Percentiles rank a stretch among this genome's conserved stretches.
phyloP scores from a whole-genome alignment of 1,284 basidiomycete species.

The Entoloma clypeatum region DNA sequence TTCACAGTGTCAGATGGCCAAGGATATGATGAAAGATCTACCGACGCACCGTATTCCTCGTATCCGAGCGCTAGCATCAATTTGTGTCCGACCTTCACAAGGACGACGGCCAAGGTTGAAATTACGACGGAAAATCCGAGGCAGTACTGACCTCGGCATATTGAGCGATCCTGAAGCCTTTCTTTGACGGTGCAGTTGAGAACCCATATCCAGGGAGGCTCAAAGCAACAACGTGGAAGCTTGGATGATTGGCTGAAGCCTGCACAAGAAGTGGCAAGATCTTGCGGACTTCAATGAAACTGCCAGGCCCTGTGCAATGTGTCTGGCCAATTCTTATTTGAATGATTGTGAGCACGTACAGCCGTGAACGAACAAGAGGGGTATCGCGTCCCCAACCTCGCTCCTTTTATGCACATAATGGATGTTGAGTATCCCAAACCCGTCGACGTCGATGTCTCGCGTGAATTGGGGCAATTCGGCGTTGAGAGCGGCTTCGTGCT shows the following conservation, averaged over 20 bases:
- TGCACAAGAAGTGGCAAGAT: constrained; percentile 46
- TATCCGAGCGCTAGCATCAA: constrained; percentile 46
- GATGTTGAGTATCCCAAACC: constrained; percentile 40
- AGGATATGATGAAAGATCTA: not conserved
- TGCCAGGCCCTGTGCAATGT: constrained; percentile 49
- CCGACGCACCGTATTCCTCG: constrained; percentile 39
- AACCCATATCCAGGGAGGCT: constrained; percentile 52
- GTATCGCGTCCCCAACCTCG: constrained; percentile 39
- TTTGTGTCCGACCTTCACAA: constrained; percentile 38
- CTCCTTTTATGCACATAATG: constrained; percentile 53
- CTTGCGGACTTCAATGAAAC: constrained; percentile 53
- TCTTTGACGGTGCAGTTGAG: constrained; percentile 38
- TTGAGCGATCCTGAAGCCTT: constrained; percentile 27
- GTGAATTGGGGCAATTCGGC: constrained; percentile 47
- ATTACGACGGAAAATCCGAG: not conserved
- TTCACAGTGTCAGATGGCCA: not conserved
- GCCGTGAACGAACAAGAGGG: constrained; percentile 52
- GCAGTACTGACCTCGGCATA: constrained; percentile 35
- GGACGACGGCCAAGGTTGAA: not conserved
- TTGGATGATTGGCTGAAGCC: constrained; percentile 41
- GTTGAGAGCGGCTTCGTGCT: constrained; percentile 42
- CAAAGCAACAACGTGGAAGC: constrained; percentile 53
- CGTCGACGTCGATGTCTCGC: constrained; percentile 41
- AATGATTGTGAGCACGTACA: constrained; percentile 33
- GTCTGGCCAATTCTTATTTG: not conserved